Evolutionary conservation across 2,329 filamentous ascomycete genomes (phyloP), one percentile per base, ranked within the genome.

Genomic region (Colletotrichum falcatum): DNA sequence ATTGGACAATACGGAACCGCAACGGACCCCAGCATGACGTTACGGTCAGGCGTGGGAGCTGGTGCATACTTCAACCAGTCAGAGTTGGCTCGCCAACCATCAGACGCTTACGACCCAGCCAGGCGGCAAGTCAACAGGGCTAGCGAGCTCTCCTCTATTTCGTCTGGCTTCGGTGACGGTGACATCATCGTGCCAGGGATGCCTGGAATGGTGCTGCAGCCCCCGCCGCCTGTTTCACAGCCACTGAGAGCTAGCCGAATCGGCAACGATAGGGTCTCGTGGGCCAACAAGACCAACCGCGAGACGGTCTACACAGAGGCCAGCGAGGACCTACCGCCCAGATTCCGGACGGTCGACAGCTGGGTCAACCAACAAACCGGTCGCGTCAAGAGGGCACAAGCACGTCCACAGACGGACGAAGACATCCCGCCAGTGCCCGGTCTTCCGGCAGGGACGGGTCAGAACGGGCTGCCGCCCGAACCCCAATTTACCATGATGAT

Each of bases 341-440:
- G 86, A 5, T 91, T 90, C 77, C 84, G 88, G 44, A 85, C 83
- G 8, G 83, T 92, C 66, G 84, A 83, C 66, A 90, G 88, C 37
- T 92, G 90, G 90, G 89, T 92, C 2, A 85, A 86, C 73, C 89
- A 92, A 76, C 90, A 92, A 77, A 86, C 85, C 11, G 85, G 85
- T 2, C 83, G 88, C 3, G 77, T 89, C 37, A 84, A 84, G 74
- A 82, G 85, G 33, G 84, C 83, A 2, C 81, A 84, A 74, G 81
- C 83, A 66, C 81, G 80, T 49, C 76, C 76, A 11, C 71, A 77
- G 48, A 78, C 78, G 55, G 74, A 77, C 18, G 74, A 65, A 14
- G 75, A 79, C 26, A 75, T 81, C 12, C 83, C 84, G 3, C 81
- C 82, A 0, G 79, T 85, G 35, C 82, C 83, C 1, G 77, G 78